These are phyloP conservation scores for Comarum palustre DNA, from an alignment of 306 rosid genomes.

Conservation along the genomic window DNA sequence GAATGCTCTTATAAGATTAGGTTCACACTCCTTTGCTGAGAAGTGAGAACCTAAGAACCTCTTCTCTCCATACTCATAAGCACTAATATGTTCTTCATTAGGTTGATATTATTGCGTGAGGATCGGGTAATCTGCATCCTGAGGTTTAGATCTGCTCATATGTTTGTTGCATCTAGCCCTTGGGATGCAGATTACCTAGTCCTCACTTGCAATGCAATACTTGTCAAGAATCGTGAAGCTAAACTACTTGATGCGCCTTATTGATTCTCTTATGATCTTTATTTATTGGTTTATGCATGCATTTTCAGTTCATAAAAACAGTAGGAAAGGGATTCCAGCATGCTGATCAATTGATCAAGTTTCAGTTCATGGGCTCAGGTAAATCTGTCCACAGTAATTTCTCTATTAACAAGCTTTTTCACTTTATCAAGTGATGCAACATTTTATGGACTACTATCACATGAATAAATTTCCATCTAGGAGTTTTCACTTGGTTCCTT, in stretches of 20 bases:
- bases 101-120: constrained; percentile 30
- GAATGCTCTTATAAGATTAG: constrained; percentile 15
- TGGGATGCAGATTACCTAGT: constrained; percentile 49
- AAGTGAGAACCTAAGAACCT: constrained; percentile 1
- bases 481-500: not conserved
- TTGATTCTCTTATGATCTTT: not conserved
- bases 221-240: constrained; percentile 2
- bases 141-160: constrained; percentile 57
- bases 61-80: constrained; percentile 1
- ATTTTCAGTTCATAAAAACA: constrained; percentile 17
- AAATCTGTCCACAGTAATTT: not conserved
- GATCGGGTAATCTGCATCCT: constrained; percentile 63
- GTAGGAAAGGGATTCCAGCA: not conserved
- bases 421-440: not conserved
- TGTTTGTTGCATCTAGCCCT: constrained; percentile 42
- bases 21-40: constrained; percentile 22
- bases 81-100: not conserved
- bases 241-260: not conserved
- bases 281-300: constrained; percentile 1
- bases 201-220: constrained; percentile 27
- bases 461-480: not conserved
- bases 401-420: not conserved
- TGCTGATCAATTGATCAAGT: not conserved
- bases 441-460: not conserved
- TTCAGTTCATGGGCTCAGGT: not conserved